phyloP scores from a whole-genome alignment of 2,329 filamentous ascomycete genomes.

The Orbilia quercus region DNA sequence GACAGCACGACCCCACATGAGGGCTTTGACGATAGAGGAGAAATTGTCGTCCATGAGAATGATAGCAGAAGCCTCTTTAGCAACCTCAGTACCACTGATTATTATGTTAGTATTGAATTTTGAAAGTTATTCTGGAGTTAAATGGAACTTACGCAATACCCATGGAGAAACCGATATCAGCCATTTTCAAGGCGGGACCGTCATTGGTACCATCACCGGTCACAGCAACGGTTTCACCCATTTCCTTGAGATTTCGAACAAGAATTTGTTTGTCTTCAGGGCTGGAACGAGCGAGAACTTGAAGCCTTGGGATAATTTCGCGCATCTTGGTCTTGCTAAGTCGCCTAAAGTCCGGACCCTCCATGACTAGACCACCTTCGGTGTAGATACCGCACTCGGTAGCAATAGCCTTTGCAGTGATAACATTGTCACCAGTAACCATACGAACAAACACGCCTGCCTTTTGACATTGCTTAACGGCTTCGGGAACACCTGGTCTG shows the following conservation, averaged over 20 bases:
- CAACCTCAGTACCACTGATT: slow-evolving; percentile 71
- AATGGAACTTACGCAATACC: slow-evolving; percentile 66
- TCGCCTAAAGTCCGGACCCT: slow-evolving; percentile 75
- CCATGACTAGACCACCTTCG: slow-evolving; percentile 71
- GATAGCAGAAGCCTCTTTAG: slow-evolving; percentile 76
- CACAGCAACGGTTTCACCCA: slow-evolving; percentile 66
- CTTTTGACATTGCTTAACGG: slow-evolving; percentile 74
- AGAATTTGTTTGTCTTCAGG: slow-evolving; percentile 75
- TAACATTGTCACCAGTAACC: slow-evolving; percentile 78
- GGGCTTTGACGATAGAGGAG: slow-evolving; percentile 73
- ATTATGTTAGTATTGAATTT: slow-evolving; percentile 14
- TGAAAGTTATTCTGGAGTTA: not conserved
- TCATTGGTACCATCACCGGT: slow-evolving; percentile 77
- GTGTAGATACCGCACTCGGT: slow-evolving; percentile 77
- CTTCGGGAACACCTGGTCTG: slow-evolving; percentile 74
- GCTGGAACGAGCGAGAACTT: slow-evolving; percentile 74
- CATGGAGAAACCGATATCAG: slow-evolving; percentile 77
- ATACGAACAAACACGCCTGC: slow-evolving; percentile 79
- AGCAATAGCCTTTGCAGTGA: slow-evolving; percentile 79
- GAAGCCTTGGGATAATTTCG: slow-evolving; percentile 69
- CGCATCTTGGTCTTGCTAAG: slow-evolving; percentile 72
- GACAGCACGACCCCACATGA: slow-evolving; percentile 76
- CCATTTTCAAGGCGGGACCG: slow-evolving; percentile 73
- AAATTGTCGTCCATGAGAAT: slow-evolving; percentile 77
- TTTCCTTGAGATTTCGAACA: slow-evolving; percentile 67